Evolutionary conservation across 73 alveolate species (phyloP).

Genomic region (Tetrahymena thermophila): DNA sequence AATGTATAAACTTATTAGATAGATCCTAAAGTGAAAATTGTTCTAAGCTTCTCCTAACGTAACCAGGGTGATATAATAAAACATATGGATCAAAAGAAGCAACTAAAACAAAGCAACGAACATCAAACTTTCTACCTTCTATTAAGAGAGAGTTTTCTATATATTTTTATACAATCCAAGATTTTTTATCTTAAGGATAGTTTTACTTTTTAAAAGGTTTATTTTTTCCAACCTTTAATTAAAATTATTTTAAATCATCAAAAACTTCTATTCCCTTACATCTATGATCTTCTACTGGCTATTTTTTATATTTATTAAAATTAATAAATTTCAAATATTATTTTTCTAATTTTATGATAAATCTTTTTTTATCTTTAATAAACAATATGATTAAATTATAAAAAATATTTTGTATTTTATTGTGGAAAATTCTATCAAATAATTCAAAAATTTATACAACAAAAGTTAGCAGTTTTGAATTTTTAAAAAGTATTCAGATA

Average conservation of each 20-base stretch:
- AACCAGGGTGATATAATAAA: constrained; percentile 59
- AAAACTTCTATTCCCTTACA: neutral
- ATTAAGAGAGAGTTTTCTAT: constrained; percentile 19
- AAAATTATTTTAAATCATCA: constrained; percentile 17
- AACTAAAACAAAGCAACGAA: constrained; percentile 76
- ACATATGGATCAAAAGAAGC: constrained; percentile 70
- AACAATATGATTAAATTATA: too few species aligned
- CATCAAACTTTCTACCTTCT: constrained; percentile 86
- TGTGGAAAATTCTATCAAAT: too few species aligned
- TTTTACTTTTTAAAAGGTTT: neutral
- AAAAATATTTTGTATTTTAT: too few species aligned
- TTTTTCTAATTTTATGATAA: too few species aligned
- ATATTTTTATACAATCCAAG: constrained; percentile 32
- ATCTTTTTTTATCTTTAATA: too few species aligned
- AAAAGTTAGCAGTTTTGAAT: too few species aligned
- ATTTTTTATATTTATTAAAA: neutral
- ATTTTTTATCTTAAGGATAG: constrained; percentile 8
- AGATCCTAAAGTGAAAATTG: neutral
- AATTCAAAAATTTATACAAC: too few species aligned
- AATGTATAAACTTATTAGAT: neutral
- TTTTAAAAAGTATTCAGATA: too few species aligned
- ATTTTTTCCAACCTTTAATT: neutral
- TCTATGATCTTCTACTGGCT: neutral
- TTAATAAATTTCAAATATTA: neutral
- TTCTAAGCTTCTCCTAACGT: constrained; percentile 31